Percentiles rank a stretch among this genome's conserved stretches.
phyloP scores from a whole-genome alignment of 139 green algal species.

The Chlorella sp. region DNA sequence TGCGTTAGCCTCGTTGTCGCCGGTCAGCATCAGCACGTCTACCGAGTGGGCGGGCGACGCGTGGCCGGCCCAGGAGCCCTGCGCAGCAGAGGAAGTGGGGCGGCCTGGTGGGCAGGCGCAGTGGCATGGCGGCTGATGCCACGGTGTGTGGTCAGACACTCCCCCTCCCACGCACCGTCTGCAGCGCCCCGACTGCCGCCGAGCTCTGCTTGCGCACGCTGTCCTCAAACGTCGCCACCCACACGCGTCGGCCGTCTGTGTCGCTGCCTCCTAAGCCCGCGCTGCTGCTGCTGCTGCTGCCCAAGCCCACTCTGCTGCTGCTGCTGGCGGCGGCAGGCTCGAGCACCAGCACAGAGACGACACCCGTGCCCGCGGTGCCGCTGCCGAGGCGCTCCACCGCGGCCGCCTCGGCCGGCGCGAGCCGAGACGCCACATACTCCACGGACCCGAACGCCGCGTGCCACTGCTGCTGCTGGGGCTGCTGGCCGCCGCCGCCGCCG shows the following conservation, averaged over 20 bases:
- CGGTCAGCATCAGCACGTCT: conserved; percentile 60
- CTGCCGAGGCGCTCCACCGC: background rate
- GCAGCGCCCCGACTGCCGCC: conserved; percentile 58
- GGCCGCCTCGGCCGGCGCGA: background rate
- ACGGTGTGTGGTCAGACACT: no score
- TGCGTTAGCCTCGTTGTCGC: conserved; percentile 71
- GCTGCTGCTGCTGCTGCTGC: conserved; percentile 15
- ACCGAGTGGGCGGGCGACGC: conserved; percentile 4
- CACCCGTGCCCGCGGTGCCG: background rate
- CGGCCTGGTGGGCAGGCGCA: background rate
- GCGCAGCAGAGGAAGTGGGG: background rate
- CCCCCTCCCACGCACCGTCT: conserved; percentile 42
- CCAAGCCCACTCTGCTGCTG: background rate
- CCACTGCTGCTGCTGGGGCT: background rate
- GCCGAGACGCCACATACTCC: conserved; percentile 45
- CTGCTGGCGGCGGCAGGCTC: conserved; percentile 6
- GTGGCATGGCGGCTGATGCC: no score
- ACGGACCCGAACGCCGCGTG: conserved; percentile 56
- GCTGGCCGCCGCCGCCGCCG: background rate
- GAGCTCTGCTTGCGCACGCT: conserved; percentile 52
- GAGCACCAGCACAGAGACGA: conserved; percentile 36
- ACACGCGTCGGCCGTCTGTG: conserved; percentile 18
- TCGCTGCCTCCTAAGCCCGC: conserved; percentile 12
- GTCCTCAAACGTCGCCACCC: conserved; percentile 74
- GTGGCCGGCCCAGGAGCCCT: conserved; percentile 26